Evolutionary conservation across 106 monocot species (phyloP), one percentile per base, ranked within the genome.

Genomic region (Posidonia australis): DNA sequence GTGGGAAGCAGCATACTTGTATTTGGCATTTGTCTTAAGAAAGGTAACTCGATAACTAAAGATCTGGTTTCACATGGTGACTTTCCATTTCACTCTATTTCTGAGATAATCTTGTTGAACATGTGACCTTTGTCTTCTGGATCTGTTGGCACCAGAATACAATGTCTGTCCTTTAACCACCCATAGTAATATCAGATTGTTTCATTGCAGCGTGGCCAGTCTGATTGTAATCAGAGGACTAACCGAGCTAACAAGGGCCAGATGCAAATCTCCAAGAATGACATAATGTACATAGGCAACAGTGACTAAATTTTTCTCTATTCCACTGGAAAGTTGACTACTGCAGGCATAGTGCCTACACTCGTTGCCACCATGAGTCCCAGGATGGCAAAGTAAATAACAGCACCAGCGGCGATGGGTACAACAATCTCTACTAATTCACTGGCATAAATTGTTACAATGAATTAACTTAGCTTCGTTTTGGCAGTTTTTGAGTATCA

Each of bases 1-100:
- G 55, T 96, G 94, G 94, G 94, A 96, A 44, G 90, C 72, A 18
- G 86, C 96, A 22, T 87, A 90, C 63, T 74, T 96, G 23, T 96
- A 96, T 57, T 66, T 85, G 41, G 51, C 96, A 14, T 96, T 82
- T 47, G 96, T 87, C 1, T 70, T 96, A 31, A 77, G 80, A 28
- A 96, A 96, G 87, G 96, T 96, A 82, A 59, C 32, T 48, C 16
- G 9, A 2, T 22, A 54, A n/a, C 19, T 10, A 24, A 54, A 54
- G 17, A 20, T 7, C 23, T 54, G 53, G 10, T 54, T 22, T 11
- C 24, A 22, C 12, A 11, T 0, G 53, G 36, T 36, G 36, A 36
- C 7, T 7, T 4, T 36, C 5, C 7, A 36, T 2, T 36, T 36
- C 36, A 36, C 36, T 36, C 36, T 36, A 7, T 36, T 36, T 36